A percentile compares a stretch with the other conserved stretches of the same genome.
Conservation (phyloP, 768 basidiomycete species). For the Nidularia sp. region DNA sequence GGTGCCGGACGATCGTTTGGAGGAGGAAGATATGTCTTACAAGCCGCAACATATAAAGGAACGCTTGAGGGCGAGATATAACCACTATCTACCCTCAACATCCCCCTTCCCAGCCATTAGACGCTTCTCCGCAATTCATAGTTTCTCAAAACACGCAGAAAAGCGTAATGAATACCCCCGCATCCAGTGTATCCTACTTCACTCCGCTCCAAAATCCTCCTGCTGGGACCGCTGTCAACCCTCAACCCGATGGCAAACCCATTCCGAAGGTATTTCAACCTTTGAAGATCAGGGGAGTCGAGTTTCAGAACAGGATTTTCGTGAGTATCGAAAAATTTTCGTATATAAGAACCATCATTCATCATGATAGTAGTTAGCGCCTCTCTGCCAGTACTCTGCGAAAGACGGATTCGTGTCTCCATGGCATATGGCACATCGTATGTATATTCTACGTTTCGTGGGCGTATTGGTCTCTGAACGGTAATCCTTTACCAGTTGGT, state of each 20-base stretch:
- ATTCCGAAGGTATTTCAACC: constrained; percentile 14
- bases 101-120: too few relatives aligned
- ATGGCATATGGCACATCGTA: constrained; percentile 39
- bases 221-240: constrained; percentile 38
- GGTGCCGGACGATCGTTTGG: too few relatives aligned
- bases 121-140: too few relatives aligned
- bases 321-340: background rate
- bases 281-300: background rate
- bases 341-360: background rate
- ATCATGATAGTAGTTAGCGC: constrained; percentile 26
- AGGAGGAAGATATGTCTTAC: too few relatives aligned
- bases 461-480: too few relatives aligned
- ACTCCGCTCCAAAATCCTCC: constrained; percentile 41
- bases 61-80: too few relatives aligned
- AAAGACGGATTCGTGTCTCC: constrained; percentile 33
- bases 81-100: too few relatives aligned
- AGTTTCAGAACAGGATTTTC: constrained; percentile 2
- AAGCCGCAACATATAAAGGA: too few relatives aligned
- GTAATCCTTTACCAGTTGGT: constrained; percentile 21
- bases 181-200: constrained; percentile 39
- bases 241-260: constrained; percentile 32
- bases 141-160: too few relatives aligned
- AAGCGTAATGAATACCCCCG: constrained; percentile 25
- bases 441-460: constrained; percentile 10
- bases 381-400: constrained; percentile 40